Base-by-base conservation (phyloP, 2,329 filamentous ascomycete genomes). In the Monilinia laxa region DNA sequence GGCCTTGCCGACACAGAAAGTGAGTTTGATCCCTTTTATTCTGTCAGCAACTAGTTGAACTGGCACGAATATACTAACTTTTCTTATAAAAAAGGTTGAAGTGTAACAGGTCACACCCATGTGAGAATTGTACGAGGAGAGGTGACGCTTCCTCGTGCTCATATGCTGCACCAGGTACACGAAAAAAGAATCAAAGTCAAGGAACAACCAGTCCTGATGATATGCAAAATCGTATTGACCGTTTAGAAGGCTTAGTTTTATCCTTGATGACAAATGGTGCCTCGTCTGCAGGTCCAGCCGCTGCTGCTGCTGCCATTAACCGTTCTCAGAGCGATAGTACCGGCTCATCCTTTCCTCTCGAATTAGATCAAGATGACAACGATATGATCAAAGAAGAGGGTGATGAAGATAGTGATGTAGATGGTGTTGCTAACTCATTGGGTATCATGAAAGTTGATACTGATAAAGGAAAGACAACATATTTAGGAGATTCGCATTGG, bases 181-280 rank as follows among this genome's bases (percentile, higher is more conserved):
- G 92, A 73, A 95, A 92, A 79, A 96, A 92, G 83, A 83, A 81
- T 75, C 85, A 89, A 78, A 85, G 80, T 80, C 86, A 79, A 83
- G 84, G 66, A 83, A 85, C 83, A 73, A 80, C 83, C 65, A 87
- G 79, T 73, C 92, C 94, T 60, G 93, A 97, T 83, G 94, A 97
- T 79, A 97, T 98, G 94, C 94, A 98, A 81, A 96, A 96, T 76
- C 90, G 95, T 77, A 98, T 98, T 80, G 93, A 98, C 81, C 87
- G 94, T 74, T 84, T 98, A 71, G 94, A 98, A 83, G 90, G 91
- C 73, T 81, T 98, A 77, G 94, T 98, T 69, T 80, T 98, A 71
- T 96, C 92, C 38, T 79, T 98, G 76, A 97, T 98, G 94, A 94
- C 94, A 75, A 93, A 91, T 77, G 92, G 92, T 80, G 84, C 83